Conservation (phyloP, 2,329 filamentous ascomycete species). For the Tothia fuscella region DNA sequence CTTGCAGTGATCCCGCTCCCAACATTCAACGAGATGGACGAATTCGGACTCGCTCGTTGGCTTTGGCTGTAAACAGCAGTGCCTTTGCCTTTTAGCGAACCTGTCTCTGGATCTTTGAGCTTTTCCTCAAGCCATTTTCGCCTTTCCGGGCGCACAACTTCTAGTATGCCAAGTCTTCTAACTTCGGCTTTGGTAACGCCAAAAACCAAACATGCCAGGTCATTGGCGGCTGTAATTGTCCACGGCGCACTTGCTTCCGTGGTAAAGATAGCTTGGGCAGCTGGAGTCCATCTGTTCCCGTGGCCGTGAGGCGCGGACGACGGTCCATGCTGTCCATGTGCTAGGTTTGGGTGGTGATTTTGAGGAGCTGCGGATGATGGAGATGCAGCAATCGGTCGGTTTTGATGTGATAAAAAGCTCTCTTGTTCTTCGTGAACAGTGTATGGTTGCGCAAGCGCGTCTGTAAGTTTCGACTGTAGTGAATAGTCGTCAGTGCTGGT, state of each 20-base stretch:
- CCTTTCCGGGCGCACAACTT: constrained; percentile 84
- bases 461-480: constrained; percentile 71
- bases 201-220: constrained; percentile 93
- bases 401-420: constrained; percentile 1
- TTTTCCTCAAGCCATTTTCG: constrained; percentile 83
- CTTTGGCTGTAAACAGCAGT: constrained; percentile 17
- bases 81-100: constrained; percentile 25
- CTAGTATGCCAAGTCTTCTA: constrained; percentile 84
- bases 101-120: constrained; percentile 50
- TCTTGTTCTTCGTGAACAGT: constrained; percentile 37
- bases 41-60: constrained; percentile 25
- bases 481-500: constrained; percentile 69
- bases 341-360: constrained; percentile 21
- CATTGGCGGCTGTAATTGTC: constrained; percentile 94
- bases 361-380: constrained; percentile 21
- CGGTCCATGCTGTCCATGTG: constrained; percentile 21
- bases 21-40: constrained; percentile 42
- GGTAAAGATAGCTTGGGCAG: constrained; percentile 92
- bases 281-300: constrained; percentile 78
- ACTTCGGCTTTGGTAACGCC: constrained; percentile 97
- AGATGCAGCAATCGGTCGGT: constrained; percentile 18
- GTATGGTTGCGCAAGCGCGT: constrained; percentile 76
- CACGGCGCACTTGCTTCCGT: constrained; percentile 85
- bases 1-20: constrained; percentile 80
- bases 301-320: constrained; percentile 58